phyloP scores from a whole-genome alignment of 495 filamentous ascomycete species.

The Daldinia loculata region DNA sequence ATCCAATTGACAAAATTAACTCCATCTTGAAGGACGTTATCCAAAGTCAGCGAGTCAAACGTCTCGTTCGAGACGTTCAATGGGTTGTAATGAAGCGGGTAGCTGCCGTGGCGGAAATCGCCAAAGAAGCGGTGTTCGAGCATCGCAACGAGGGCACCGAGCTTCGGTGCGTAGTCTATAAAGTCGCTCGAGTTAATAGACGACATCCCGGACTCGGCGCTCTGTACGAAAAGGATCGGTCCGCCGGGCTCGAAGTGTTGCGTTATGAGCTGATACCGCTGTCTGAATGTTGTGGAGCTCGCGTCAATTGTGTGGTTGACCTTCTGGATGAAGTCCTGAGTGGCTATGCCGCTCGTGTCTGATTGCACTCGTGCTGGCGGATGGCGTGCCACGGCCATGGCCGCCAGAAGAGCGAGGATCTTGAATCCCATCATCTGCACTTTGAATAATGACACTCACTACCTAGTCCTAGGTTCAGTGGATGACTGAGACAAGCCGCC shows the following conservation, averaged over 20 bases:
- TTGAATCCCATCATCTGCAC: conserved; percentile 14
- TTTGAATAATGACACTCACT: not conserved
- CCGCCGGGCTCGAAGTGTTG: conserved; percentile 37
- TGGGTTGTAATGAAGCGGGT: conserved; percentile 25
- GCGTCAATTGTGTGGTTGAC: conserved; percentile 25
- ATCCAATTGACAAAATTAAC: conserved; percentile 39
- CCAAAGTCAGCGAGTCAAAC: conserved; percentile 21
- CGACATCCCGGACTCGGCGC: conserved; percentile 35
- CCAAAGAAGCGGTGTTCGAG: conserved; percentile 42
- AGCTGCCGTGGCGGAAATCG: conserved; percentile 28
- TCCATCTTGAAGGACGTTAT: conserved; percentile 37
- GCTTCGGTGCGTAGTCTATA: conserved; percentile 38
- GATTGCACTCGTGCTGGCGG: conserved; percentile 20
- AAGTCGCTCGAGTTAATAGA: conserved; percentile 33
- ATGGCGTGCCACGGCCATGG: conserved; percentile 12
- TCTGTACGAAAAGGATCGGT: conserved; percentile 39
- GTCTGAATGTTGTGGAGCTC: conserved; percentile 32
- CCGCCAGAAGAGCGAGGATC: conserved; percentile 4
- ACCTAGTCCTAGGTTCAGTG: not conserved
- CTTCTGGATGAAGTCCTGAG: conserved; percentile 35
- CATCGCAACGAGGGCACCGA: conserved; percentile 32
- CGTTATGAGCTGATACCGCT: conserved; percentile 35
- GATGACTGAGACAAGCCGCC: not conserved
- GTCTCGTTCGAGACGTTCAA: conserved; percentile 27
- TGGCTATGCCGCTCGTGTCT: conserved; percentile 23